A percentile compares a stretch with the other conserved stretches of the same genome.
Conservation (phyloP, 78 protist genomes). For the Thecamonas trahens region DNA sequence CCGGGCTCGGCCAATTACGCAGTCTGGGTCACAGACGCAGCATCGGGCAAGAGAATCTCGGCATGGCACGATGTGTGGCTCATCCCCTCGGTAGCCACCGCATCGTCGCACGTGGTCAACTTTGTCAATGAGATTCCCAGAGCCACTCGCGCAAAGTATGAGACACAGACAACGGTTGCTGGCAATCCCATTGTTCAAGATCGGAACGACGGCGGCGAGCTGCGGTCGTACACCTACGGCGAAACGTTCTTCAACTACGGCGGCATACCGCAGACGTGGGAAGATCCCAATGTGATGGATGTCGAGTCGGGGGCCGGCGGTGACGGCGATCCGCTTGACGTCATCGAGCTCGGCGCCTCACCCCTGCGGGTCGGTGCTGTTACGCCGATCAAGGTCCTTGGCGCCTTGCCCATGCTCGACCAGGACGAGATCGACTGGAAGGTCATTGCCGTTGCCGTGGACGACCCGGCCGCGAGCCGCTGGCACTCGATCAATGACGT, state of each 20-base stretch:
- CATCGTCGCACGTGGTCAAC: too few relatives aligned
- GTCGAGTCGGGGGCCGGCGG: slow-evolving; percentile 16
- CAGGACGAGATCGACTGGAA: slow-evolving; percentile 66
- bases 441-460: too few relatives aligned
- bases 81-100: background rate
- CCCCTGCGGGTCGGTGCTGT: slow-evolving; percentile 23
- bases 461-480: too few relatives aligned
- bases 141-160: slow-evolving; percentile 18
- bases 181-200: slow-evolving; percentile 41
- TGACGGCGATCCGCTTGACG: slow-evolving; percentile 58
- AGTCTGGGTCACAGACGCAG: too few relatives aligned
- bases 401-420: slow-evolving; percentile 41
- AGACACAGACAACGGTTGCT: slow-evolving; percentile 8
- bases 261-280: slow-evolving; percentile 58
- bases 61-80: slow-evolving; percentile 43
- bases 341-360: slow-evolving; percentile 26
- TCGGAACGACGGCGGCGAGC: slow-evolving; percentile 25
- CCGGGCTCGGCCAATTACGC: too few relatives aligned
- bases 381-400: slow-evolving; percentile 35
- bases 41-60: too few relatives aligned
- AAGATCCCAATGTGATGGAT: slow-evolving; percentile 39
- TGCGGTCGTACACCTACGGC: slow-evolving; percentile 28
- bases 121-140: slow-evolving; percentile 33
- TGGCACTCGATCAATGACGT: too few relatives aligned
- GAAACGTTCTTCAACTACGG: slow-evolving; percentile 61